Evolutionary conservation across 75 land plant species (phyloP), one percentile per base, ranked within the genome.

Genomic region (Pseudotsuga menziesii): DNA sequence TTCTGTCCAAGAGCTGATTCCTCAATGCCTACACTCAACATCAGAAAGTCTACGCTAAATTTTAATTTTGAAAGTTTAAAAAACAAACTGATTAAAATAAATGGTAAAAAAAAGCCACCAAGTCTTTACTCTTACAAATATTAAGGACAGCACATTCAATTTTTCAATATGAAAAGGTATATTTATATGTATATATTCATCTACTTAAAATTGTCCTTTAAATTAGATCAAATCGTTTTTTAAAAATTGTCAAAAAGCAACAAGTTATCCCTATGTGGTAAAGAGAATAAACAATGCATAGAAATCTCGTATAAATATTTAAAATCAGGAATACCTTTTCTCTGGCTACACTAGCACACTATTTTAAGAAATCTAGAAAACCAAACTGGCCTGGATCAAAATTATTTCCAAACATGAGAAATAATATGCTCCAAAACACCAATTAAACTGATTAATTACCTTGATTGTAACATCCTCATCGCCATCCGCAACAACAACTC

Each of bases 401-500:
- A 61, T 61, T 25, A 8, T 1, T 11, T 61, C 27, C 64, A 3
- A 25, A n/a, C 1, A n/a, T 20, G 11, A n/a, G 19, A 41, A 35
- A 39, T 69, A 41, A 69, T 69, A 69, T 16, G 4, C 23, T 48
- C 72, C 20, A 69, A n/a, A 69, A 69, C 2, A 39, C 20, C 44
- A 41, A 69, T 36, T 41, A 44, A 69, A 20, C 3, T 16, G 7
- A 48, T 56, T 52, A 27, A 52, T 73, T 35, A 92, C 99, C 96
- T 97, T 97, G 54, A 97, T 93, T n/a, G 98, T 93, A 25, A 97
- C 96, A 77, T 97, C 99, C 82, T 97, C 99, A 44, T 89, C 60
- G 56, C 99, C 99, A 83, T 95, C 99, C 62, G 99, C 99, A 67
- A 97, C 98, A 62, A 97, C 88, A 44, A 95, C 89, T 76, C 96